Evolutionary conservation across 306 rosid species (phyloP).

Genomic region (Cucumis sativus): DNA sequence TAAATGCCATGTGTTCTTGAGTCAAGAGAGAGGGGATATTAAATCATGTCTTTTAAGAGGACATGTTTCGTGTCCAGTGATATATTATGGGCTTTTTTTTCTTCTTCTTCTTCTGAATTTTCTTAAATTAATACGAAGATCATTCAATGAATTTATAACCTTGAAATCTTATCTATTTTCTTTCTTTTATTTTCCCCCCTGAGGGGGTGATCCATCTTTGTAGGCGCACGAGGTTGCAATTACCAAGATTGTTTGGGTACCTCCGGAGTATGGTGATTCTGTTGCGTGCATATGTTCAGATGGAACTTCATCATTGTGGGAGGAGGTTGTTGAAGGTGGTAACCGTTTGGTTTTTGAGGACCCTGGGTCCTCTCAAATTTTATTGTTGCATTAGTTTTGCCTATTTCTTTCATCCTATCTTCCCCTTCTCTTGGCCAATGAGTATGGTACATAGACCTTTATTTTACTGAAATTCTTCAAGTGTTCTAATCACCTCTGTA

Average conservation of each 20-base stretch:
- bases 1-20: neutral
- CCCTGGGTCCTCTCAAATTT: neutral
- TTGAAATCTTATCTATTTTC: neutral
- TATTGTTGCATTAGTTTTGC: neutral
- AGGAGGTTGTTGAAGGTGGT: slow-evolving; percentile 93
- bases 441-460: neutral
- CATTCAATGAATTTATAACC: neutral
- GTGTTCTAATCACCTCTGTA: neutral
- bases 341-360: neutral
- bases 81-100: neutral
- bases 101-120: neutral
- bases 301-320: slow-evolving; percentile 60
- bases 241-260: slow-evolving; percentile 65
- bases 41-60: neutral
- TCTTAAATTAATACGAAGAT: neutral
- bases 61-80: neutral
- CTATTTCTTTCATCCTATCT: neutral
- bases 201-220: neutral
- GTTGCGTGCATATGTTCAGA: slow-evolving; percentile 56
- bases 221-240: slow-evolving; percentile 48
- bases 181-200: neutral
- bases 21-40: neutral
- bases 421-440: neutral
- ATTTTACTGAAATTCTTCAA: neutral
- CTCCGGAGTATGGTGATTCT: slow-evolving; percentile 78